Evolutionary conservation across 257 asterid species (phyloP).

Genomic region (Salvia hispanica): DNA sequence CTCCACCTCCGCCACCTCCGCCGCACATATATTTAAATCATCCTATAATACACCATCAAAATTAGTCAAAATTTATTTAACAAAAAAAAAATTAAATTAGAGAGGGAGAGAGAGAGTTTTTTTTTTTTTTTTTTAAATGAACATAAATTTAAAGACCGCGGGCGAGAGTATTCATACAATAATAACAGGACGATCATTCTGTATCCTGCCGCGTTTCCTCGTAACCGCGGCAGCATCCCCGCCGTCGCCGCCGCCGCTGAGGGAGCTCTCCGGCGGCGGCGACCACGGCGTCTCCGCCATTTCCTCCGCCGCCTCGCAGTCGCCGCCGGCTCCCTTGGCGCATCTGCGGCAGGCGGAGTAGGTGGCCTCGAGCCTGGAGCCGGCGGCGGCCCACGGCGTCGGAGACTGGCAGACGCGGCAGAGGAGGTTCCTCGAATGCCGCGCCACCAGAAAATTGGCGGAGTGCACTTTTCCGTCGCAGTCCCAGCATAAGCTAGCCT

Average conservation of each 20-base stretch:
- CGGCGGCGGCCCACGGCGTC: constrained; percentile 51
- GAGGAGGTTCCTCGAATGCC: constrained; percentile 41
- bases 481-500: constrained; percentile 55
- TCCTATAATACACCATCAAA: constrained; percentile 26
- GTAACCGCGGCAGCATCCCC: constrained; percentile 10
- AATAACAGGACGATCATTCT: constrained; percentile 12
- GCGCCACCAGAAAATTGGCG: constrained; percentile 57
- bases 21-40: background rate
- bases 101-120: too few species aligned
- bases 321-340: background rate
- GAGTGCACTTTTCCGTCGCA: constrained; percentile 63
- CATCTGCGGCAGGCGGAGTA: constrained; percentile 40
- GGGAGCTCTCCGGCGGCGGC: constrained; percentile 36
- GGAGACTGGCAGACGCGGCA: constrained; percentile 47
- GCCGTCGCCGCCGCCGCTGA: constrained; percentile 33
- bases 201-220: constrained; percentile 30
- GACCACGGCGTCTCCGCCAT: constrained; percentile 35
- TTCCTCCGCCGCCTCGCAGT: constrained; percentile 24
- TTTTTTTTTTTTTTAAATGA: too few species aligned
- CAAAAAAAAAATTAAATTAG: too few species aligned
- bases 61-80: background rate
- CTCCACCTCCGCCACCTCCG: too few species aligned
- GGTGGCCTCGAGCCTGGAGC: constrained; percentile 34
- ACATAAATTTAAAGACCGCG: too few species aligned
- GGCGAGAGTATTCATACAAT: constrained; percentile 37